phyloP scores from a whole-genome alignment of 345 rosid species.

The Arabis hirsuta region DNA sequence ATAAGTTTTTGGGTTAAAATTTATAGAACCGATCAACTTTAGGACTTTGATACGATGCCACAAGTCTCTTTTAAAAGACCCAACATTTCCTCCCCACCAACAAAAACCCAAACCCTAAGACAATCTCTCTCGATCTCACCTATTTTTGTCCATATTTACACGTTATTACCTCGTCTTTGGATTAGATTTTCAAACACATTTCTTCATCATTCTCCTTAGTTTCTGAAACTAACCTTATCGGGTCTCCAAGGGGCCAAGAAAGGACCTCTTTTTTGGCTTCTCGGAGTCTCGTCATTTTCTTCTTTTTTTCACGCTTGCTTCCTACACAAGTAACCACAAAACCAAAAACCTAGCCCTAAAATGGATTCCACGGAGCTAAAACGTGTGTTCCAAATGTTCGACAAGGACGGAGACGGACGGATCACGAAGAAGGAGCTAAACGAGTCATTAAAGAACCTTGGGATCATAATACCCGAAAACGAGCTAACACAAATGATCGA shows the following conservation, averaged over 20 bases:
- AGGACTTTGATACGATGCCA: constrained; percentile 21
- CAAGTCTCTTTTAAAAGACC: constrained; percentile 11
- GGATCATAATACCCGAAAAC: constrained; percentile 62
- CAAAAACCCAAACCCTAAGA: constrained; percentile 23
- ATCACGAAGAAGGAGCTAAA: constrained; percentile 68
- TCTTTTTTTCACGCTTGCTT: constrained; percentile 19
- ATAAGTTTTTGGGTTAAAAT: not conserved
- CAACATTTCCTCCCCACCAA: constrained; percentile 41
- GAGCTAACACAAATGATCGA: constrained; percentile 59
- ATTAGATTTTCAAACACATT: constrained; percentile 22
- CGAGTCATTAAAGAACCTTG: constrained; percentile 66
- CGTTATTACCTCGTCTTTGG: constrained; percentile 31
- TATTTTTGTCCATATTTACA: constrained; percentile 36
- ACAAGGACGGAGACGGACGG: constrained; percentile 75
- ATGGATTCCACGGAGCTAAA: constrained; percentile 63
- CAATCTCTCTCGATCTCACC: constrained; percentile 24
- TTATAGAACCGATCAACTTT: constrained; percentile 13
- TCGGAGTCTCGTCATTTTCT: constrained; percentile 31
- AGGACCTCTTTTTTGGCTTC: constrained; percentile 40
- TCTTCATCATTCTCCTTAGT: constrained; percentile 16
- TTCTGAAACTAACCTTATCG: constrained; percentile 29
- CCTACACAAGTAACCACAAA: constrained; percentile 24
- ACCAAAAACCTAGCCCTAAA: constrained; percentile 25
- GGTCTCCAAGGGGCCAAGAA: constrained; percentile 46
- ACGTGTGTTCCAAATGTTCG: constrained; percentile 77